Evolutionary conservation across 176 grass and related monocot genomes (phyloP).

Genomic region (Eleusine indica): DNA sequence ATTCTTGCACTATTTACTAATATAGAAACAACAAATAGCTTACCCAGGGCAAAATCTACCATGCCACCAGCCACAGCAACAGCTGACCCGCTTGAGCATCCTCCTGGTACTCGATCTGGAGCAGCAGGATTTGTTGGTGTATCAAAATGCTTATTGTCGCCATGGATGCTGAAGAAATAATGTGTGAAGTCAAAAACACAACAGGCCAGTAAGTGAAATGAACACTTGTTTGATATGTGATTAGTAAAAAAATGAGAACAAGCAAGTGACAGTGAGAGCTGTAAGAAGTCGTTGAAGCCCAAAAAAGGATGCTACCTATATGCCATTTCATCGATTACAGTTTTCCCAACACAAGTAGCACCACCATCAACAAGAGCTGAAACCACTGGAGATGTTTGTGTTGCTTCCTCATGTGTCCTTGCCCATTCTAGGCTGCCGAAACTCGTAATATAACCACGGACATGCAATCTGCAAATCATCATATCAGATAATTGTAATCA

Average conservation of each 20-base stretch:
- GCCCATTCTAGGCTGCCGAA: conserved; percentile 84
- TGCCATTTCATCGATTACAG: conserved; percentile 93
- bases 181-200: conserved; percentile 27
- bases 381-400: conserved; percentile 71
- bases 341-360: conserved; percentile 91
- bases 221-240: neutral
- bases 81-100: conserved; percentile 95
- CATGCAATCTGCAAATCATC: conserved; percentile 74
- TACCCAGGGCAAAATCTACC: conserved; percentile 98
- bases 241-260: neutral
- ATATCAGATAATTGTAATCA: conserved; percentile 30
- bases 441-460: conserved; percentile 70
- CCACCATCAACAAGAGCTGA: conserved; percentile 74
- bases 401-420: conserved; percentile 59
- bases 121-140: conserved; percentile 79
- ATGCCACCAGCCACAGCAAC: conserved; percentile 86
- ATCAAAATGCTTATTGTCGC: conserved; percentile 86
- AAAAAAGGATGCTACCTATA: conserved; percentile 59
- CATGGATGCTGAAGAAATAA: conserved; percentile 67
- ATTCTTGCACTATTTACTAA: conserved; percentile 14
- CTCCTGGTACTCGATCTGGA: conserved; percentile 72
- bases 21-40: conserved; percentile 8
- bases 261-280: neutral
- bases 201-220: neutral
- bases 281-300: neutral